phyloP scores from a whole-genome alignment of 2,329 filamentous ascomycete species.

The Fusarium papillatum region DNA sequence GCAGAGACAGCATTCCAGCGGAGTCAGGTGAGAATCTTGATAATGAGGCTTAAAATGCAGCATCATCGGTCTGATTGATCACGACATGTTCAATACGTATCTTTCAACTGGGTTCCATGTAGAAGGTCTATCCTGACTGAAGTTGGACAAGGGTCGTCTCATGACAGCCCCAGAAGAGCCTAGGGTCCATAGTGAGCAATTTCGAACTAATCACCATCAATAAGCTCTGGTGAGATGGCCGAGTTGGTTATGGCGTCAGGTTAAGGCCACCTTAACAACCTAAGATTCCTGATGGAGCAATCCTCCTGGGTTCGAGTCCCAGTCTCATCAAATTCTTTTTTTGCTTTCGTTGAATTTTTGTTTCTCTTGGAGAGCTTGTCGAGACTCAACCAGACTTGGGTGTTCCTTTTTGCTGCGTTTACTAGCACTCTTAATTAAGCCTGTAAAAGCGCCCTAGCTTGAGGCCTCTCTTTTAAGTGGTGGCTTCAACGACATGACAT shows the following conservation, averaged over 20 bases:
- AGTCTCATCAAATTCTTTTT: conserved; percentile 43
- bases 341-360: background rate
- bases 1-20: background rate
- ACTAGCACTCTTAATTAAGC: background rate
- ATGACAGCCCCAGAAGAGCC: background rate
- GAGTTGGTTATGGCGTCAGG: conserved; percentile 47
- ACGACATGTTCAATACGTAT: background rate
- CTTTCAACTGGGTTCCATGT: background rate
- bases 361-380: too few species aligned
- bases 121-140: background rate
- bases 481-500: background rate
- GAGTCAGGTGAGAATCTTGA: background rate
- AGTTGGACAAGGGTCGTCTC: too few species aligned
- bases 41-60: background rate
- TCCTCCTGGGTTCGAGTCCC: conserved; percentile 47
- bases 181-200: background rate
- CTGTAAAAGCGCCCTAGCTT: background rate
- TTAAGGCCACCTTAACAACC: conserved; percentile 46
- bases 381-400: background rate
- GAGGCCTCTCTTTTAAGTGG: background rate
- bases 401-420: background rate
- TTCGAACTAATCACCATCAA: background rate
- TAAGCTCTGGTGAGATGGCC: conserved; percentile 43
- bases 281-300: conserved; percentile 45
- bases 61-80: background rate